A percentile compares a stretch with the other conserved stretches of the same genome.
These are phyloP conservation scores for Acer saccharum DNA, from an alignment of 345 rosid genomes.

Conservation along the genomic window DNA sequence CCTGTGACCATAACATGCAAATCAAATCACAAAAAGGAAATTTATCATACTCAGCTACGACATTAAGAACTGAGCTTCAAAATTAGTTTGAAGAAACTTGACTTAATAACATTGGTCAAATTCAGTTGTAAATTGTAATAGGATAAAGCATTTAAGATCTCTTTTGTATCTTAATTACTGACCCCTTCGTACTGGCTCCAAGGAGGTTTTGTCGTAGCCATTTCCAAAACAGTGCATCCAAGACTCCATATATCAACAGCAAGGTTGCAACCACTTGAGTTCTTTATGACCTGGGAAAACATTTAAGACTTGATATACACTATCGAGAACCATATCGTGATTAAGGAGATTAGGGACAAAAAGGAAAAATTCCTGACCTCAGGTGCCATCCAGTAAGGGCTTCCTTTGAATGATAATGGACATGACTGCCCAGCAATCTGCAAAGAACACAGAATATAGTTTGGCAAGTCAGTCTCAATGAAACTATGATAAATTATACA, in stretches of 20 bases:
- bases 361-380: constrained; percentile 49
- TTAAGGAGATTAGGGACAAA: constrained; percentile 2
- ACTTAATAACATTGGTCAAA: constrained; percentile 7
- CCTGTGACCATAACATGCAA: constrained; percentile 32
- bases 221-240: constrained; percentile 84
- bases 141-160: constrained; percentile 5
- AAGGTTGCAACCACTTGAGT: constrained; percentile 62
- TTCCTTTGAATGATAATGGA: constrained; percentile 77
- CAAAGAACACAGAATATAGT: constrained; percentile 21
- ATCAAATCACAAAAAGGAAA: constrained; percentile 2
- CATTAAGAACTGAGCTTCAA: constrained; percentile 1
- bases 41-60: not conserved
- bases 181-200: constrained; percentile 91
- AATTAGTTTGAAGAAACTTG: not conserved
- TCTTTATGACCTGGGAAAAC: constrained; percentile 58
- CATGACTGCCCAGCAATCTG: constrained; percentile 84
- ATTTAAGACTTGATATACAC: not conserved
- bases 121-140: not conserved
- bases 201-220: constrained; percentile 86
- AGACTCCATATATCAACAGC: constrained; percentile 92
- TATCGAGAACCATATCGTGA: not conserved
- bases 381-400: constrained; percentile 92
- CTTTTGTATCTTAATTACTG: constrained; percentile 27
- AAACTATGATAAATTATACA: not conserved
- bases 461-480: not conserved